These are phyloP conservation scores for Yamadazyma atmosphaerica DNA, from an alignment of 1,139 yeast species.

Conservation along the genomic window DNA sequence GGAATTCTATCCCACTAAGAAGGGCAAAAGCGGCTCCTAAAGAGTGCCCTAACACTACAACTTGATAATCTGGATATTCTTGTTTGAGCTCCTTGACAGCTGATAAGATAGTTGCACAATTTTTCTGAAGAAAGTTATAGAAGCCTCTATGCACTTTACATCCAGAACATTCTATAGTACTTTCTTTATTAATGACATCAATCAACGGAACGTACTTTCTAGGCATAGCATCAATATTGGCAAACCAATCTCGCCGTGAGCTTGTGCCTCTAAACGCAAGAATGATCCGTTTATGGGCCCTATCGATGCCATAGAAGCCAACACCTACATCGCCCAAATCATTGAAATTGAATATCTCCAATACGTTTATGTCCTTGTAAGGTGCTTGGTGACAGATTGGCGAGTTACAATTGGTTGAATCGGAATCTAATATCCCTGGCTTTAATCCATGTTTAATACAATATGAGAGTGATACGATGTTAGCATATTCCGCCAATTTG, in stretches of 20 bases:
- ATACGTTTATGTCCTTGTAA: slow-evolving; percentile 28
- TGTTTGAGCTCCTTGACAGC: slow-evolving; percentile 30
- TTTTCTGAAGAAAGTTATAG: slow-evolving; percentile 39
- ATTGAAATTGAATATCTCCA: slow-evolving; percentile 40
- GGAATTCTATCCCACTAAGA: slow-evolving; percentile 60
- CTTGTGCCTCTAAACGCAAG: slow-evolving; percentile 59
- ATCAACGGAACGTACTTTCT: slow-evolving; percentile 37
- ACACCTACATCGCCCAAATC: slow-evolving; percentile 51
- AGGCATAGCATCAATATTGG: slow-evolving; percentile 50
- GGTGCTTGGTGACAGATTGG: slow-evolving; percentile 20
- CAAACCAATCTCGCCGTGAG: slow-evolving; percentile 55
- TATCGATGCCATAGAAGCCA: slow-evolving; percentile 50
- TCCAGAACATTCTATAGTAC: slow-evolving; percentile 31
- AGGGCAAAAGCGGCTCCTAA: slow-evolving; percentile 70
- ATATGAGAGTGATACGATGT: slow-evolving; percentile 38
- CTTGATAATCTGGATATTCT: slow-evolving; percentile 44
- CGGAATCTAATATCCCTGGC: slow-evolving; percentile 24
- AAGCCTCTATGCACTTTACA: slow-evolving; percentile 67
- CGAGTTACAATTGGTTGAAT: slow-evolving; percentile 22
- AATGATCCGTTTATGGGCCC: slow-evolving; percentile 31
- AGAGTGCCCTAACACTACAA: slow-evolving; percentile 68
- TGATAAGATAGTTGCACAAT: slow-evolving; percentile 34
- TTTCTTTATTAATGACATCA: slow-evolving; percentile 16
- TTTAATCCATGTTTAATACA: slow-evolving; percentile 35
- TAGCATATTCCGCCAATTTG: slow-evolving; percentile 28